phyloP scores from a whole-genome alignment of 2,329 filamentous ascomycete species.

The Neodidymelliopsis sp. region DNA sequence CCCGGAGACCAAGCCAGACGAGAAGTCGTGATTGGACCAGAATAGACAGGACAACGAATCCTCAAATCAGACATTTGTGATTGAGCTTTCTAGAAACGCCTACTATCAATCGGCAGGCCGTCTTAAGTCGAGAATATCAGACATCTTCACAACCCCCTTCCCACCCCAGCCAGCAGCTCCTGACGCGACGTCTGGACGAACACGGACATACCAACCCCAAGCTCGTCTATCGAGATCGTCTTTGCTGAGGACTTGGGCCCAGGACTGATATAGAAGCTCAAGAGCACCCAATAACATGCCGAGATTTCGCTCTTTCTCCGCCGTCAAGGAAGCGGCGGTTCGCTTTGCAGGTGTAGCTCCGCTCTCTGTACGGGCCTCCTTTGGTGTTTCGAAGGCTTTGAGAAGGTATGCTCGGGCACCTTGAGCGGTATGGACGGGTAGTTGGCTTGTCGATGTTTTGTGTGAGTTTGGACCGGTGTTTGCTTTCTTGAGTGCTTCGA shows the following conservation, averaged over 20 bases:
- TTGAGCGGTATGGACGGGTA: constrained; percentile 79
- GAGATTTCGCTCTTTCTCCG: constrained; percentile 74
- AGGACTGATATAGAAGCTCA: constrained; percentile 75
- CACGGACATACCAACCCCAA: constrained; percentile 81
- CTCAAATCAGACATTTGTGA: no score
- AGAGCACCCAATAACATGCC: constrained; percentile 74
- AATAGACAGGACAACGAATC: no score
- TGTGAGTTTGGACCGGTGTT: constrained; percentile 39
- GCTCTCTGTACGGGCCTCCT: constrained; percentile 29
- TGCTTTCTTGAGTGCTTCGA: constrained; percentile 62
- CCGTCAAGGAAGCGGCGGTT: constrained; percentile 56
- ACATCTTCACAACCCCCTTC: constrained; percentile 73
- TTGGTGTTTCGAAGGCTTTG: constrained; percentile 64
- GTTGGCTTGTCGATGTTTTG: constrained; percentile 51
- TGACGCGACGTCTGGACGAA: constrained; percentile 76
- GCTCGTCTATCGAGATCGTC: constrained; percentile 77
- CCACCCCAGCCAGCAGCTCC: constrained; percentile 84
- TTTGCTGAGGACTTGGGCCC: constrained; percentile 68
- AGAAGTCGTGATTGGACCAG: not conserved
- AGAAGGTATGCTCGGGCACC: constrained; percentile 67
- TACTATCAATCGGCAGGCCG: constrained; percentile 15
- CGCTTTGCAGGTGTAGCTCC: constrained; percentile 53
- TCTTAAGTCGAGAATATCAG: constrained; percentile 61
- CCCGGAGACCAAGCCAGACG: not conserved
- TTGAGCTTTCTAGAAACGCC: not conserved